Evolutionary conservation across 129 eudicot genomes (phyloP), one percentile per base, ranked within the genome.

Genomic region (Glebionis coronaria): DNA sequence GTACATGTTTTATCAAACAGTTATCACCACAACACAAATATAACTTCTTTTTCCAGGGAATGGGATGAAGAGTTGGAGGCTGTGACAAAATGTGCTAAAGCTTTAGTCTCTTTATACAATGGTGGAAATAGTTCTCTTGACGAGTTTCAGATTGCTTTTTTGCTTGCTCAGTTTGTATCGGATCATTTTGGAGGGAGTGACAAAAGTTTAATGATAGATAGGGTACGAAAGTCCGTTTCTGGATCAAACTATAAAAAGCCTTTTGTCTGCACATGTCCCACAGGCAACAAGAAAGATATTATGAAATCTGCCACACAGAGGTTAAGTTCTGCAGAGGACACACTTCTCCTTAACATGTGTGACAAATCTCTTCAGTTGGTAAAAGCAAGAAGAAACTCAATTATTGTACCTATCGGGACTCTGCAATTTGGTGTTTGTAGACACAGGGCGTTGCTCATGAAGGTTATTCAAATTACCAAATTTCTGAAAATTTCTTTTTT

Each of bases 101-200:
- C 84, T 13, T 67, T 84, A 58, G 53, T 93, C 56, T 61, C 20
- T 47, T 66, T 78, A 42, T 50, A 65, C 13, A 63, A 56, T 54
- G 70, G 56, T 16, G 81, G 75, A 16, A 81, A 75, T 29, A 11
- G 47, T 66, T 71, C 72, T 38, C 53, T 54, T 52, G 87, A 81
- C 73, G 76, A 56, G 67, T 73, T 86, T 68, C 95, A 86, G 70
- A 79, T 79, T 44, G 97, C 92, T 19, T 93, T 97, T 3, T 68
- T 87, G 85, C 97, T 93, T 77, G 97, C 95, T n/a, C 85, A 86
- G 56, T 89, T 86, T 79, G 97, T 93, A 60, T 93, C 99, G 0
- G 92, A 89, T 77, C 97, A 84, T 64, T 86, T 88, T 81, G 99
- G 99, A 72, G 99, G 99, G 67, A 84, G 97, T 68, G 99, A 93